These are phyloP conservation scores for Balansia obtecta DNA, from an alignment of 2,329 filamentous ascomycete genomes.

Conservation along the genomic window DNA sequence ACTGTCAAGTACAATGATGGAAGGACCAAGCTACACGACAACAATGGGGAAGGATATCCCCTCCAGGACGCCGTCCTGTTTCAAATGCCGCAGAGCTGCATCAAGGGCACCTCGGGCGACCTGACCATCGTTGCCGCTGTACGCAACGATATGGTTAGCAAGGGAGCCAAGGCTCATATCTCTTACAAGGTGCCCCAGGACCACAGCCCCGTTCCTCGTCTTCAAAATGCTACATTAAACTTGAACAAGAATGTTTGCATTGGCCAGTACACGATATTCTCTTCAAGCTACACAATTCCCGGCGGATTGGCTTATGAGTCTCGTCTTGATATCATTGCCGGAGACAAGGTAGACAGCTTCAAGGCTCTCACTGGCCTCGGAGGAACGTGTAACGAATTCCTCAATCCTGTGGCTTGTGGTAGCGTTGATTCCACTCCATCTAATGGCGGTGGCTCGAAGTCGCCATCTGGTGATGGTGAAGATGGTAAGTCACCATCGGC, in stretches of 20 bases:
- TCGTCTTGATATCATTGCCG: conserved; percentile 32
- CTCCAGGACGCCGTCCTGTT: conserved; percentile 42
- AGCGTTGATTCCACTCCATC: conserved; percentile 5
- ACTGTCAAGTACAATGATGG: conserved; percentile 36
- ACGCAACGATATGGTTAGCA: conserved; percentile 32
- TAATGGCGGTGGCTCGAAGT: too few species aligned
- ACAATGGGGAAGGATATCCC: conserved; percentile 44
- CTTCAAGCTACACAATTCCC: conserved; percentile 27
- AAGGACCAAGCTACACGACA: conserved; percentile 33
- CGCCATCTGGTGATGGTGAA: too few species aligned
- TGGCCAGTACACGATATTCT: conserved; percentile 37
- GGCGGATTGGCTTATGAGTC: conserved; percentile 32
- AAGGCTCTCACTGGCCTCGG: conserved; percentile 32
- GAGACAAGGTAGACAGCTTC: conserved; percentile 32
- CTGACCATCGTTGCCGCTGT: conserved; percentile 35
- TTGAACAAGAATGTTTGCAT: conserved; percentile 31
- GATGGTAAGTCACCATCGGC: conserved; percentile 10
- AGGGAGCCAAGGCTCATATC: conserved; percentile 28
- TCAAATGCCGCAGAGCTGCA: conserved; percentile 44
- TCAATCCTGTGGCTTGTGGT: conserved; percentile 19
- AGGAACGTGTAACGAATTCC: conserved; percentile 30
- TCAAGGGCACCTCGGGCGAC: conserved; percentile 28
- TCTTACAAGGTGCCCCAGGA: conserved; percentile 30
- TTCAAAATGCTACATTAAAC: conserved; percentile 24
- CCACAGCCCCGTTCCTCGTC: conserved; percentile 28